Conservation (phyloP, 768 basidiomycete species). For the Pleurotus giganteus region DNA sequence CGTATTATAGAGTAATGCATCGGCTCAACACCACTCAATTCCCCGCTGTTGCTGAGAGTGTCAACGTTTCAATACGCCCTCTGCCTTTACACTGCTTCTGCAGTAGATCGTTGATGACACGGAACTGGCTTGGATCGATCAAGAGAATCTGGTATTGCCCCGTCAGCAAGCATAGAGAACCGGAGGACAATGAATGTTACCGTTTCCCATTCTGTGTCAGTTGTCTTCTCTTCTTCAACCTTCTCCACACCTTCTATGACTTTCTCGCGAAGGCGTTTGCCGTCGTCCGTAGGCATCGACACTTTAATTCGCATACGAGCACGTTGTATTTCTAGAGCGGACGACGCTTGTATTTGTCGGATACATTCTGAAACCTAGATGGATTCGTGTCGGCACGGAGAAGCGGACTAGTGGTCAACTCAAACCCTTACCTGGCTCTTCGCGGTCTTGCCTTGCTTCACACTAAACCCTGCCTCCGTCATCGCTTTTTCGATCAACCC, state of each 20-base stretch:
- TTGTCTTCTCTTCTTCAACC: conserved; percentile 79
- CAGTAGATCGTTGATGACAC: conserved; percentile 82
- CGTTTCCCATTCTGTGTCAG: conserved; percentile 78
- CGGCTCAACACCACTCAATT: too few relatives aligned
- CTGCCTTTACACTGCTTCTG: conserved; percentile 90
- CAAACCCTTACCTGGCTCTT: conserved; percentile 79
- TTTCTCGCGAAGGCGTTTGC: conserved; percentile 65
- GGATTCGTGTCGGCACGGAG: not conserved
- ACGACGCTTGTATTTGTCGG: conserved; percentile 75
- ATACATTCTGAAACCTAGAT: conserved; percentile 87
- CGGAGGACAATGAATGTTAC: conserved; percentile 36
- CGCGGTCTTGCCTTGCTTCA: conserved; percentile 84
- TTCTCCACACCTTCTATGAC: conserved; percentile 74
- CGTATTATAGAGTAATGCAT: too few relatives aligned
- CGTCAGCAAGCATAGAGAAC: not conserved
- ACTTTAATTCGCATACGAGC: conserved; percentile 92
- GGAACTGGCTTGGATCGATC: conserved; percentile 92
- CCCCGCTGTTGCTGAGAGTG: conserved; percentile 61
- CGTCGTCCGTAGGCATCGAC: conserved; percentile 65
- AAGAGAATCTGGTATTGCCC: conserved; percentile 73
- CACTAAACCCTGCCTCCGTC: conserved; percentile 91
- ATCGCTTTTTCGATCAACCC: conserved; percentile 98
- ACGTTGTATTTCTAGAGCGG: conserved; percentile 88
- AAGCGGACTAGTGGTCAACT: not conserved
- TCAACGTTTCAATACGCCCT: conserved; percentile 81